Percentiles rank a stretch among this genome's conserved stretches.
phyloP scores from a whole-genome alignment of 2,329 filamentous ascomycete species.

The Parasarocladium wereldwijsianum region DNA sequence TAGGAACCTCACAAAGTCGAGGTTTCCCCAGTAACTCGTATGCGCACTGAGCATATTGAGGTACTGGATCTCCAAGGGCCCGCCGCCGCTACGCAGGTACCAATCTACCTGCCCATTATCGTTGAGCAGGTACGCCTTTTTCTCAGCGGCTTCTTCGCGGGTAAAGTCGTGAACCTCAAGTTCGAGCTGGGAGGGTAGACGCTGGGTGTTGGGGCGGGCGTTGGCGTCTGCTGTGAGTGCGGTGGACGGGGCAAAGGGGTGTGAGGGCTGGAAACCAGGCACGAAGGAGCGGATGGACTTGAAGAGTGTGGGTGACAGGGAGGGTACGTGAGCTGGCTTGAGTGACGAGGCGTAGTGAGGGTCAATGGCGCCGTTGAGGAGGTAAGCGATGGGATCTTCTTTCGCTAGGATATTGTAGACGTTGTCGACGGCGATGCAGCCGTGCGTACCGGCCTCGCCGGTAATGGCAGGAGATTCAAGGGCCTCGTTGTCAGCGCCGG shows the following conservation, averaged over 20 bases:
- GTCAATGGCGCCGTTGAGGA: slow-evolving; percentile 84
- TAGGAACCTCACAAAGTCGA: slow-evolving; percentile 79
- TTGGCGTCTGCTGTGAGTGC: slow-evolving; percentile 9
- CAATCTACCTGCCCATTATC: slow-evolving; percentile 96
- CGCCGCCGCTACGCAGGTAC: slow-evolving; percentile 69
- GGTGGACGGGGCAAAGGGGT: slow-evolving; percentile 3
- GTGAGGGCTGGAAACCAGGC: slow-evolving; percentile 28
- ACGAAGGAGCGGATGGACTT: slow-evolving; percentile 48
- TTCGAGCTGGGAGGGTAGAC: slow-evolving; percentile 57
- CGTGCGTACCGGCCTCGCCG: slow-evolving; percentile 69
- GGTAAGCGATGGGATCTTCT: slow-evolving; percentile 70
- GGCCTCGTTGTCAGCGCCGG: slow-evolving; percentile 54
- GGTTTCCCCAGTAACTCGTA: slow-evolving; percentile 81
- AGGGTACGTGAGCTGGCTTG: slow-evolving; percentile 67
- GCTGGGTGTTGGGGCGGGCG: slow-evolving; percentile 23
- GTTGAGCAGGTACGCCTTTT: slow-evolving; percentile 74
- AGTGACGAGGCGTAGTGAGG: slow-evolving; percentile 62
- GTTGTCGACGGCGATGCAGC: slow-evolving; percentile 87
- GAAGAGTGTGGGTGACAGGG: slow-evolving; percentile 49
- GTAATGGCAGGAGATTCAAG: slow-evolving; percentile 43
- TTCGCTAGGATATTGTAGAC: slow-evolving; percentile 79
- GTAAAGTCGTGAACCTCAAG: slow-evolving; percentile 93
- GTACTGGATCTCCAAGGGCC: slow-evolving; percentile 87
- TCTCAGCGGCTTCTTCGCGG: slow-evolving; percentile 82
- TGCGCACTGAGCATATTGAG: slow-evolving; percentile 94